Conservation (phyloP, 2,329 filamentous ascomycete species). For the Talaromyces atroroseus region DNA sequence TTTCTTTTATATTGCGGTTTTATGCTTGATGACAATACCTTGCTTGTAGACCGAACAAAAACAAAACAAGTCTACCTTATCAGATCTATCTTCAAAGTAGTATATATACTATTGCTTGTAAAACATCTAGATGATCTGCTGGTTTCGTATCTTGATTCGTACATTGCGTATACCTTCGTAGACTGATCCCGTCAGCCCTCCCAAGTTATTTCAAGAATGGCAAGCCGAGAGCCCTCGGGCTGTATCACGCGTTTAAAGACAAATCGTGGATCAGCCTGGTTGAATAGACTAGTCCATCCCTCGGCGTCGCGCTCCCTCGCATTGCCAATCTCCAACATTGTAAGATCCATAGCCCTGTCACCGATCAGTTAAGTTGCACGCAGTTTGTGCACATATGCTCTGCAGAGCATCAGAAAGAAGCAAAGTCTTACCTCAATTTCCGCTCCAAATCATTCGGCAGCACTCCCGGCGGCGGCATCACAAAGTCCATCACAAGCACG, state of each 20-base stretch:
- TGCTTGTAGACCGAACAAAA: too few relatives aligned
- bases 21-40: neutral
- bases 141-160: neutral
- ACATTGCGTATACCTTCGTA: neutral
- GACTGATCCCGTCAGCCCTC: neutral
- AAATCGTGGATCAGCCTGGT: constrained; percentile 4
- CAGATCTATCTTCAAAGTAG: too few relatives aligned
- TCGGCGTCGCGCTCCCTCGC: constrained; percentile 1
- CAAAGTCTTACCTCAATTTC: neutral
- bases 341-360: neutral
- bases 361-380: neutral
- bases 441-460: constrained; percentile 5
- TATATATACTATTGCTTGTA: too few relatives aligned
- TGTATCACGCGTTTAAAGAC: constrained; percentile 1
- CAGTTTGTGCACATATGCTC: too few relatives aligned
- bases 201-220: constrained; percentile 4
- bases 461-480: constrained; percentile 4
- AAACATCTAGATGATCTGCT: too few relatives aligned
- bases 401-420: neutral
- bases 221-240: constrained; percentile 3
- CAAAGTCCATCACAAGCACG: constrained; percentile 11
- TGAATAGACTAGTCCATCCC: constrained; percentile 2
- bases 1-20: too few relatives aligned
- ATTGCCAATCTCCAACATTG: constrained; percentile 7
- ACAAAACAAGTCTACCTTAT: too few relatives aligned